These are phyloP conservation scores for Paratinospora sagittata DNA, from an alignment of 164 flowering plant genomes.

Conservation along the genomic window DNA sequence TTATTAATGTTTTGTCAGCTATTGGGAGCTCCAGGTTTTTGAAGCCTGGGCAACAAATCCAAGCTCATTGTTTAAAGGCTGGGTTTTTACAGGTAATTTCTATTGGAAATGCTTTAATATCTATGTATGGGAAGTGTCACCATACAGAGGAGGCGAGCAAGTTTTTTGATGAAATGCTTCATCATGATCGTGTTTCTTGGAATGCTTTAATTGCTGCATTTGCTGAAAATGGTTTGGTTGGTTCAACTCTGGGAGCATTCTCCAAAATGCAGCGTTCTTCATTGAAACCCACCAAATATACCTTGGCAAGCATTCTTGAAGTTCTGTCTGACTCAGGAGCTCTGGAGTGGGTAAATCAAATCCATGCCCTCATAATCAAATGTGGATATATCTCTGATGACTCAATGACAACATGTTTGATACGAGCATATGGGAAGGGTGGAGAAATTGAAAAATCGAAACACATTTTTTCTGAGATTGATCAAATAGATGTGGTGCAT, in stretches of 20 bases:
- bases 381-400: constrained; percentile 28
- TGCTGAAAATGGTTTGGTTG: constrained; percentile 28
- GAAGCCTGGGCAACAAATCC: constrained; percentile 29
- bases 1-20: constrained; percentile 29
- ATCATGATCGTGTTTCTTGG: constrained; percentile 35
- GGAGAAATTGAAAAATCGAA: constrained; percentile 21
- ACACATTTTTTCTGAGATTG: constrained; percentile 26
- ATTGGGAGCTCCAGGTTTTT: constrained; percentile 22
- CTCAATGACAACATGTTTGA: constrained; percentile 30
- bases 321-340: constrained; percentile 17
- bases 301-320: constrained; percentile 35
- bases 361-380: constrained; percentile 34
- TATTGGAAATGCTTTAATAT: constrained; percentile 30
- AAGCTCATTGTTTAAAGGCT: constrained; percentile 24
- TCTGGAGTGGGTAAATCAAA: constrained; percentile 23
- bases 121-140: constrained; percentile 35
- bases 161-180: constrained; percentile 31
- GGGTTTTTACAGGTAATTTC: constrained; percentile 22
- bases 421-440: constrained; percentile 37
- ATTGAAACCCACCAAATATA: constrained; percentile 23
- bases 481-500: constrained; percentile 16
- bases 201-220: constrained; percentile 36
- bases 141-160: constrained; percentile 20
- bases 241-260: constrained; percentile 18
- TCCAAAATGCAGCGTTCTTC: constrained; percentile 21